These are phyloP conservation scores for Brachypodium distachyon DNA, from an alignment of 202 grass and related monocot species.

Conservation along the genomic window DNA sequence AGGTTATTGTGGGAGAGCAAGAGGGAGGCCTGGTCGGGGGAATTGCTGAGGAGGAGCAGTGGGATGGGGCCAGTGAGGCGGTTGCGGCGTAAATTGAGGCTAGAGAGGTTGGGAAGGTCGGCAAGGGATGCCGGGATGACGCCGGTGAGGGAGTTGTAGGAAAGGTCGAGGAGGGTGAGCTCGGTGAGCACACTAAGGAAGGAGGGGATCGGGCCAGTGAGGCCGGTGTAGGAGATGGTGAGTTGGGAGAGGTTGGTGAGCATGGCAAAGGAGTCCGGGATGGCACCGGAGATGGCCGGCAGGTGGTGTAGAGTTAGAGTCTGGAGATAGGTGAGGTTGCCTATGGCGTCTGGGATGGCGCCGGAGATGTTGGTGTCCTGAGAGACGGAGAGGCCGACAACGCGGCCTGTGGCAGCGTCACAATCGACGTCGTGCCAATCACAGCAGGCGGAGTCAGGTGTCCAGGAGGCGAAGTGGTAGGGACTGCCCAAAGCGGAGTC, in stretches of 20 bases:
- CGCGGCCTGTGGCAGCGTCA: constrained; percentile 38
- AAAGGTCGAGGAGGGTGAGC: constrained; percentile 48
- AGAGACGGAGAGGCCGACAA: constrained; percentile 24
- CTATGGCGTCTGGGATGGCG: constrained; percentile 44
- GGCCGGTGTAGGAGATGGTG: constrained; percentile 39
- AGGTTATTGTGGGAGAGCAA: constrained; percentile 49
- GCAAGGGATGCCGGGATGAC: constrained; percentile 24
- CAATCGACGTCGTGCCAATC: constrained; percentile 55
- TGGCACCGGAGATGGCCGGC: constrained; percentile 15
- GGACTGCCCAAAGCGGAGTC: constrained; percentile 33
- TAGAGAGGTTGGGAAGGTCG: background rate
- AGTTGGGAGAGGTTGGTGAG: constrained; percentile 29
- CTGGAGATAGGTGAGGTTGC: constrained; percentile 29
- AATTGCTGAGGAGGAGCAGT: constrained; percentile 4
- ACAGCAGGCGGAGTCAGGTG: constrained; percentile 35
- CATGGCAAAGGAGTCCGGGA: constrained; percentile 33
- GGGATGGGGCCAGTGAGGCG: constrained; percentile 36
- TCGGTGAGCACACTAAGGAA: constrained; percentile 18
- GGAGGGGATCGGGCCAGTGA: constrained; percentile 38
- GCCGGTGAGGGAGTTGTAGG: constrained; percentile 53
- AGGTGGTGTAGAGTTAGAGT: constrained; percentile 34
- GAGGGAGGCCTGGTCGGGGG: background rate
- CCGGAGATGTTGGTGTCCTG: constrained; percentile 33
- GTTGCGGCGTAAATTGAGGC: constrained; percentile 50
- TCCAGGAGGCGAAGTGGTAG: constrained; percentile 44